Evolutionary conservation across 164 flowering plant genomes (phyloP), one percentile per base, ranked within the genome.

Genomic region (Nymphaea thermarum): DNA sequence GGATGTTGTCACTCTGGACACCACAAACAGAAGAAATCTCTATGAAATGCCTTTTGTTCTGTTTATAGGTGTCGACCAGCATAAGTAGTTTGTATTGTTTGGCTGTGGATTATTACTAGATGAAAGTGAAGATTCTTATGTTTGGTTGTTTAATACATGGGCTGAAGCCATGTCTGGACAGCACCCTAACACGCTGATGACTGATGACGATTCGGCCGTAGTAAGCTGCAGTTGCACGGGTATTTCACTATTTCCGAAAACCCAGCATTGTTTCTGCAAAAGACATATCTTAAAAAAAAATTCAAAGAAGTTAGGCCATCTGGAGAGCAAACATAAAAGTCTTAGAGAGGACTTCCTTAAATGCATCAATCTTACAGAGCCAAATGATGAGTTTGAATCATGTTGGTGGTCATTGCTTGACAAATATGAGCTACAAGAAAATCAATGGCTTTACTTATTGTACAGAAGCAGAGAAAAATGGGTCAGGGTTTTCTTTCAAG

Each of bases 351-450:
- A 86, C 55, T 76, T 86, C 66, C 82, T 79, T 66, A 86, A 82
- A 42, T 86, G 87, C 72, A 81, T 86, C 63, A 84, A 84, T 70
- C 57, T 79, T 73, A 80, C 84, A 25, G 88, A 82, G 71, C 80
- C 87, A 45, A 77, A 82, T 57, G 87, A 85, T 67, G 92, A 87
- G 71, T 87, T 87, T 84, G 92, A 87, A 72, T 71, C 76, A 14
- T 77, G 84, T 36, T 85, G 92, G 89, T 71, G 68, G 74, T 77
- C 76, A 44, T 71, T 85, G 47, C 64, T 87, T 69, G 87, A 80
- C 59, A 87, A 80, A 71, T 87, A 82, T 74, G 80, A 81, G 60
- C 77, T 87, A 3, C 66, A 72, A 64, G 72, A 77, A 68, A 86
- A 87, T 76, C 83, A 84, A 57, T 85, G 89, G 89, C 84, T 87